Conservation (phyloP, 768 basidiomycete genomes). For the Crucibulum laeve region DNA sequence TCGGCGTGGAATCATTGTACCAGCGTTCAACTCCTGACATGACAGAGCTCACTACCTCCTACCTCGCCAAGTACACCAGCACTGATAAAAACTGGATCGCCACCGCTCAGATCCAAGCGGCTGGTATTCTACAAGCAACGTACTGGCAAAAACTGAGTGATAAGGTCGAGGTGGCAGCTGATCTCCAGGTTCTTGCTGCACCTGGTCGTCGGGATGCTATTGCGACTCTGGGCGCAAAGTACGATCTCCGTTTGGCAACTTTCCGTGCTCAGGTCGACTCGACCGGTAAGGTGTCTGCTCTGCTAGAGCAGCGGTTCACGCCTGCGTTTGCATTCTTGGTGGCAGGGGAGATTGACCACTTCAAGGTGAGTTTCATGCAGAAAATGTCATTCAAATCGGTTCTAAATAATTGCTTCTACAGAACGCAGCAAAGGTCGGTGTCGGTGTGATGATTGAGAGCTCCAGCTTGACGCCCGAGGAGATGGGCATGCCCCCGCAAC, state of each 20-base stretch:
- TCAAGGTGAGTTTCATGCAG: constrained; percentile 61
- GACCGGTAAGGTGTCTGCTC: constrained; percentile 90
- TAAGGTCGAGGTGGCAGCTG: constrained; percentile 96
- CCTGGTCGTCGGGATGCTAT: constrained; percentile 84
- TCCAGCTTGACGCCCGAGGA: constrained; percentile 77
- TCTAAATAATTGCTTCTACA: constrained; percentile 21
- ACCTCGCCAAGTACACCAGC: constrained; percentile 76
- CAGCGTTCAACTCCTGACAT: constrained; percentile 75
- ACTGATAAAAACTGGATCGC: constrained; percentile 82
- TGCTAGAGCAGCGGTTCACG: constrained; percentile 94
- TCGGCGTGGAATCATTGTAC: constrained; percentile 82
- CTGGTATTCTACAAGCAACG: constrained; percentile 82
- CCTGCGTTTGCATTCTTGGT: constrained; percentile 94
- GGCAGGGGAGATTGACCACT: constrained; percentile 97
- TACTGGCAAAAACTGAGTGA: constrained; percentile 97
- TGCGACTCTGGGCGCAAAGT: constrained; percentile 93
- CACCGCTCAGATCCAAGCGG: constrained; percentile 83
- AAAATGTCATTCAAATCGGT: neutral
- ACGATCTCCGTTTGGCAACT: constrained; percentile 89
- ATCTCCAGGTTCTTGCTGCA: constrained; percentile 77
- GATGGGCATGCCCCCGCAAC: constrained; percentile 63
- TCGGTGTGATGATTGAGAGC: constrained; percentile 97
- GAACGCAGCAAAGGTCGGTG: constrained; percentile 92
- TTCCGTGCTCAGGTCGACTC: constrained; percentile 96
- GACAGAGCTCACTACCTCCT: constrained; percentile 68